phyloP scores from a whole-genome alignment of 2,329 filamentous ascomycete species.

The Bimuria novae-zelandiae region DNA sequence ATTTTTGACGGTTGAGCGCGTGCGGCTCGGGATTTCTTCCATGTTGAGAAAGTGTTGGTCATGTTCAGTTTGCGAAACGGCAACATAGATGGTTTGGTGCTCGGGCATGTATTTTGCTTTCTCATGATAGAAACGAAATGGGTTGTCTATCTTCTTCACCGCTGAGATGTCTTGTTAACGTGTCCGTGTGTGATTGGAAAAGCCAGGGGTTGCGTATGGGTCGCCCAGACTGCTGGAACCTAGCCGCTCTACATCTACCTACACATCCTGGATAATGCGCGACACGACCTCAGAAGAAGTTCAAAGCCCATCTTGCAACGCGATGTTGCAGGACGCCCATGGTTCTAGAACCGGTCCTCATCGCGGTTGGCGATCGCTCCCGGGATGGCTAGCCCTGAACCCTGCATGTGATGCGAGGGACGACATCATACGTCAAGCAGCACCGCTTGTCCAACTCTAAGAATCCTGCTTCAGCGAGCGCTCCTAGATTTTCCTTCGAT shows the following conservation, averaged over 20 bases:
- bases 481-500: background rate
- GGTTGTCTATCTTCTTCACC: conserved; percentile 25
- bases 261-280: too few species aligned
- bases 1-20: conserved; percentile 8
- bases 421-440: conserved; percentile 43
- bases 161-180: background rate
- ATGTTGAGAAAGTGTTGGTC: conserved; percentile 12
- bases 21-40: conserved; percentile 8
- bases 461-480: conserved; percentile 30
- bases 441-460: conserved; percentile 33
- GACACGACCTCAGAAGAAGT: too few species aligned
- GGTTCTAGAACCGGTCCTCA: too few species aligned
- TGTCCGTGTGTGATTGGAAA: conserved; percentile 7
- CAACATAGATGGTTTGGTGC: conserved; percentile 34
- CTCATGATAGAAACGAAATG: conserved; percentile 31
- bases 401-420: conserved; percentile 18
- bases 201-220: background rate
- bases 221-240: too few species aligned
- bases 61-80: conserved; percentile 20
- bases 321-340: too few species aligned
- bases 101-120: conserved; percentile 41
- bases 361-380: too few species aligned
- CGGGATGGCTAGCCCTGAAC: conserved; percentile 16
- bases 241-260: too few species aligned
- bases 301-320: too few species aligned